Conservation (phyloP, 176 grass and related monocot genomes). For the Triticum dicoccoides region DNA sequence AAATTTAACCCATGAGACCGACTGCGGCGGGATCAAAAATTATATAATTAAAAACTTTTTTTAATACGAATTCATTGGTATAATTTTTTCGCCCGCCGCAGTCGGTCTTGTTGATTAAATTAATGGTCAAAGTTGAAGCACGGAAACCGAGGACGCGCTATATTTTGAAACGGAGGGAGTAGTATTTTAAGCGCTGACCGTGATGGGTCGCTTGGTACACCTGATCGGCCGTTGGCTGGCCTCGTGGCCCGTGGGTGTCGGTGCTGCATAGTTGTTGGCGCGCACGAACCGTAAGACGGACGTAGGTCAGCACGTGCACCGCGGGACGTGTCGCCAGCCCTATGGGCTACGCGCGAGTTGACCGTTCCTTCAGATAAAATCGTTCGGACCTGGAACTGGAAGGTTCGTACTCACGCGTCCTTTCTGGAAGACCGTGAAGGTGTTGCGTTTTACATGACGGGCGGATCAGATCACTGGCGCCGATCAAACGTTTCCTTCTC, state of each 20-base stretch:
- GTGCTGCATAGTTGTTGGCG: neutral
- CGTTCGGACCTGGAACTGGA: neutral
- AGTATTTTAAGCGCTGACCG: constrained; percentile 4
- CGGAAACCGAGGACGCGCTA: no score
- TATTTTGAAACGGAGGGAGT: no score
- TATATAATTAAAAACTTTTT: no score
- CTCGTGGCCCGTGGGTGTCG: constrained; percentile 20
- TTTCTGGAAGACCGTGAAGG: neutral
- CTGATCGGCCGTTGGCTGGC: neutral
- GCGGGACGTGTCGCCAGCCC: constrained; percentile 7
- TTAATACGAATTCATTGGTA: no score
- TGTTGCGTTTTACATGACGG: neutral
- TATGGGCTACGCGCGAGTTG: neutral
- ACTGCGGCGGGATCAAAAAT: no score
- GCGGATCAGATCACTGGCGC: neutral
- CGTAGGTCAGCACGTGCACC: neutral
- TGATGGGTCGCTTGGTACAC: constrained; percentile 27
- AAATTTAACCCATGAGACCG: no score
- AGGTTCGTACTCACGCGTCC: neutral
- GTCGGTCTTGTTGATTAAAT: no score
- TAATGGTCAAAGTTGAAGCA: no score
- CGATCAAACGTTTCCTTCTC: neutral
- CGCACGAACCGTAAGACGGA: neutral
- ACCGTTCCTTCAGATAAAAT: constrained; percentile 22
- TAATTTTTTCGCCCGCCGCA: no score